A percentile compares a stretch with the other conserved stretches of the same genome.
phyloP scores from a whole-genome alignment of 2,329 filamentous ascomycete species.

The Alternaria incomplexa region DNA sequence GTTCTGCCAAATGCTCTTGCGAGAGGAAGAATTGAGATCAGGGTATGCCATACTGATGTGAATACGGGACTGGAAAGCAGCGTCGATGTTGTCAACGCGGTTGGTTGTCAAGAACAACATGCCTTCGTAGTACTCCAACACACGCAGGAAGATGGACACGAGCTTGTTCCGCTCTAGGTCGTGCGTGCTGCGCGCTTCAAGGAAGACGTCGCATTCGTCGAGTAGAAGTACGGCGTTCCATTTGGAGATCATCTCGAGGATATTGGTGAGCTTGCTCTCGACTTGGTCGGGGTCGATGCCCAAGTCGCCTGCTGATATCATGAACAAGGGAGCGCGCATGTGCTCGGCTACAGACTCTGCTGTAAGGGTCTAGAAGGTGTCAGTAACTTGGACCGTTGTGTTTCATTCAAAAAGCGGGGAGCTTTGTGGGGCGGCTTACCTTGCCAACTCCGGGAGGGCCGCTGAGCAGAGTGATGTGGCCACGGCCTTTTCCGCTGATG shows the following conservation, averaged over 20 bases:
- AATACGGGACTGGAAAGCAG: conserved; percentile 36
- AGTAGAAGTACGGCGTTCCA: conserved; percentile 63
- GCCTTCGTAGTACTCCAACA: conserved; percentile 40
- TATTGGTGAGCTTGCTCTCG: conserved; percentile 54
- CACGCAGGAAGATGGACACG: conserved; percentile 43
- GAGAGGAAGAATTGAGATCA: conserved; percentile 19
- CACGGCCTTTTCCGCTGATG: conserved; percentile 77
- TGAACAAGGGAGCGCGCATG: conserved; percentile 81
- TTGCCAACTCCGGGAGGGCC: conserved; percentile 87
- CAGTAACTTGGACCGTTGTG: background rate
- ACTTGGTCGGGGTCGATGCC: conserved; percentile 53
- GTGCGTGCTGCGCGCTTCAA: conserved; percentile 55
- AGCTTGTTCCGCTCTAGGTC: conserved; percentile 44
- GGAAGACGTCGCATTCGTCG: conserved; percentile 67
- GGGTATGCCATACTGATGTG: conserved; percentile 37
- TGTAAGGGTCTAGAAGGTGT: conserved; percentile 66
- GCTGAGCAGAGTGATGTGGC: conserved; percentile 79
- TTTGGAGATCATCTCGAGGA: conserved; percentile 57
- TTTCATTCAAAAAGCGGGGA: background rate
- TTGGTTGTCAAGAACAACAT: conserved; percentile 44
- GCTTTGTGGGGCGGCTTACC: background rate
- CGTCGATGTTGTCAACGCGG: conserved; percentile 35
- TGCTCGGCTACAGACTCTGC: conserved; percentile 85
- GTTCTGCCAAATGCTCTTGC: conserved; percentile 35
- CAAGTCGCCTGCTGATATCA: conserved; percentile 73